Conservation (phyloP, 129 eudicot genomes). For the Saposhnikovia divaricata region DNA sequence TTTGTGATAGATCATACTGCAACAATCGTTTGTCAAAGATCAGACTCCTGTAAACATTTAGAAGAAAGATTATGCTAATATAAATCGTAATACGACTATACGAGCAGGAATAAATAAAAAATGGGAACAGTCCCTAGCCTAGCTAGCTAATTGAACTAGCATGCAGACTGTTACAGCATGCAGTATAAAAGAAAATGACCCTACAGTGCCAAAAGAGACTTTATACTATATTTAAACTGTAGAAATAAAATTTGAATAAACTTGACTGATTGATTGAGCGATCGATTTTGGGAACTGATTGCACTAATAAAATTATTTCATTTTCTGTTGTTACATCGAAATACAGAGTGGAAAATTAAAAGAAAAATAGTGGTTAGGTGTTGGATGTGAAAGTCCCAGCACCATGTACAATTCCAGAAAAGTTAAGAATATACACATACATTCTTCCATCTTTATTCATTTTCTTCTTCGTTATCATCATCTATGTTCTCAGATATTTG, state of each 20-base stretch:
- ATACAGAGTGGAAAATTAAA: no score
- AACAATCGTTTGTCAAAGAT: no score
- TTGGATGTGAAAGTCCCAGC: not conserved
- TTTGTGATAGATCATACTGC: no score
- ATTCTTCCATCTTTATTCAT: not conserved
- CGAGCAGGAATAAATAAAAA: not conserved
- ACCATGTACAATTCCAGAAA: not conserved
- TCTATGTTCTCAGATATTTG: not conserved
- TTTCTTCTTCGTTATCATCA: not conserved
- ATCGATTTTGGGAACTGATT: not conserved
- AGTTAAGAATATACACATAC: not conserved
- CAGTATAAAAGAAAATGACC: not conserved
- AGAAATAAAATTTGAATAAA: not conserved
- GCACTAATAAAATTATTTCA: not conserved
- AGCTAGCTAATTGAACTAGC: not conserved
- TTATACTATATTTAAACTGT: not conserved
- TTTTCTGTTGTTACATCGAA: not conserved
- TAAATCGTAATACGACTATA: no score
- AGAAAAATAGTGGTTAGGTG: not conserved
- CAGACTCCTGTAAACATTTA: no score
- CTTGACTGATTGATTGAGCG: constrained; percentile 1
- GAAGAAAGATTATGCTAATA: not conserved
- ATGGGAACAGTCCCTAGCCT: not conserved
- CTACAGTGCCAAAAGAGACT: not conserved
- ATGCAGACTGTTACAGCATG: not conserved